Percentiles rank a stretch among this genome's conserved stretches.
Conservation (phyloP, 1,284 basidiomycete genomes). For the Tranzscheliella williamsii region DNA sequence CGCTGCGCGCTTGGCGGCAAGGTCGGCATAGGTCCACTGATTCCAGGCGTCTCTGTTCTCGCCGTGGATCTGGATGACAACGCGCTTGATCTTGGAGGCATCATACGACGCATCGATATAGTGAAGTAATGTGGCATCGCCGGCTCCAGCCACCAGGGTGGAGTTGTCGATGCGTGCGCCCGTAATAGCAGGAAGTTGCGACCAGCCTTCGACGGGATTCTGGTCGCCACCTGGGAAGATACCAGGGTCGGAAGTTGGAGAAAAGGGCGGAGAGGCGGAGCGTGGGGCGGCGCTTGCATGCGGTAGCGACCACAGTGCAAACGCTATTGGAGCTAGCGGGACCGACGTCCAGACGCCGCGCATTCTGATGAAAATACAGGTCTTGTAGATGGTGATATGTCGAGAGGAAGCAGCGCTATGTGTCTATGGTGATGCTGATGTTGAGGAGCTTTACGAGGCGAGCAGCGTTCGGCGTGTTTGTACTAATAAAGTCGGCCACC, state of each 20-base stretch:
- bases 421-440: too few species aligned
- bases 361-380: too few species aligned
- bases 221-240: conserved; percentile 30
- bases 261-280: background rate
- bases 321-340: too few species aligned
- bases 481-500: too few species aligned
- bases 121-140: conserved; percentile 29
- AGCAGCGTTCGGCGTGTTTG: too few species aligned
- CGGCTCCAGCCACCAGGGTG: conserved; percentile 32
- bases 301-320: too few species aligned
- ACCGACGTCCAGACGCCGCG: too few species aligned
- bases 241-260: conserved; percentile 28
- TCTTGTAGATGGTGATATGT: too few species aligned
- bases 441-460: too few species aligned
- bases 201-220: conserved; percentile 35
- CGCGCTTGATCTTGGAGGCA: conserved; percentile 43
- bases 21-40: conserved; percentile 49
- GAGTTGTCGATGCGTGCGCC: conserved; percentile 48
- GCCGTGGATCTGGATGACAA: conserved; percentile 53
- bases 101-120: conserved; percentile 45
- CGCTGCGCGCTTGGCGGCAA: conserved; percentile 32
- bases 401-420: too few species aligned
- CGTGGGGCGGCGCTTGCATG: too few species aligned
- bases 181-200: conserved; percentile 22
- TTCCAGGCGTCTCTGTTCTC: conserved; percentile 55